Evolutionary conservation across 371 early-diverging fungal species (phyloP).

Genomic region (Circinella umbellata): DNA sequence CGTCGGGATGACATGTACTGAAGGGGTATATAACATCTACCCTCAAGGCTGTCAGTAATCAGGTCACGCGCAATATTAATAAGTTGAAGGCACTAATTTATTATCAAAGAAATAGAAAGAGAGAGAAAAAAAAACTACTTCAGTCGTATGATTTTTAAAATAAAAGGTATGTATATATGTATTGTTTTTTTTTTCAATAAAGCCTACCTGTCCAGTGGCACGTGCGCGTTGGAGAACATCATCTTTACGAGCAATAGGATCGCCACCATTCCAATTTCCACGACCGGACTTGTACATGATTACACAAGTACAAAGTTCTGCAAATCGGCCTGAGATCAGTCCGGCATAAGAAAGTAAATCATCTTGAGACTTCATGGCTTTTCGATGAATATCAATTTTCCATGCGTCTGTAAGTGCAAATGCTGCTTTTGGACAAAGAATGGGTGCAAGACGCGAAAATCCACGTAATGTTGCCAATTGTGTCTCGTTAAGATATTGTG

Average conservation of each 20-base stretch:
- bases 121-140: neutral
- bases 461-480: constrained; percentile 35
- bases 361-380: constrained; percentile 38
- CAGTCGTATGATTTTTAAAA: neutral
- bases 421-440: constrained; percentile 49
- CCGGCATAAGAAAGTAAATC: constrained; percentile 53
- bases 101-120: neutral
- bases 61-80: constrained; percentile 64
- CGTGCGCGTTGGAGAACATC: constrained; percentile 43
- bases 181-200: too few relatives aligned
- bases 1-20: constrained; percentile 33
- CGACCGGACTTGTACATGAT: constrained; percentile 47
- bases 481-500: constrained; percentile 20
- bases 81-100: constrained; percentile 53
- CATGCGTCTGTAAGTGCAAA: constrained; percentile 55
- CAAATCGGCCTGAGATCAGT: constrained; percentile 58
- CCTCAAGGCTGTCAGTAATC: constrained; percentile 50
- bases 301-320: constrained; percentile 51
- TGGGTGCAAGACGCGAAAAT: constrained; percentile 42
- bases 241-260: constrained; percentile 28
- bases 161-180: too few relatives aligned
- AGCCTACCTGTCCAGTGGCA: constrained; percentile 54
- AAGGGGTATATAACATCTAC: constrained; percentile 56
- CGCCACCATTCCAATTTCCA: constrained; percentile 37
- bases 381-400: constrained; percentile 46